Percentiles rank a stretch among this genome's conserved stretches.
Conservation (phyloP, 1,284 basidiomycete genomes). For the Irpex sp. region DNA sequence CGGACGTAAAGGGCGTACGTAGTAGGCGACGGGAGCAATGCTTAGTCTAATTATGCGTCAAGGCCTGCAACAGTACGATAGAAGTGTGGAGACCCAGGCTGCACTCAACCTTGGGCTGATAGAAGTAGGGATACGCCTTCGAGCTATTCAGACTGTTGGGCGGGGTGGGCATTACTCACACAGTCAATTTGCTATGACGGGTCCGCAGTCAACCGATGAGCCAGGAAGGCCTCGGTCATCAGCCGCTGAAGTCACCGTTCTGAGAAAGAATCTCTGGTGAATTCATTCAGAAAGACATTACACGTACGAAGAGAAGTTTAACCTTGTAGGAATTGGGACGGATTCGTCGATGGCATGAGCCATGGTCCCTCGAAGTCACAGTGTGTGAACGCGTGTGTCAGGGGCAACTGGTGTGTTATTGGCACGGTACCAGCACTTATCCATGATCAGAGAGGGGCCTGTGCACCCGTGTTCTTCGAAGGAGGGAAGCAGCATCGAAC, state of each 20-base stretch:
- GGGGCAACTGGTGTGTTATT: background rate
- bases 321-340: background rate
- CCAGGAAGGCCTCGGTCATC: background rate
- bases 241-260: slow-evolving; percentile 1
- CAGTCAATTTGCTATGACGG: background rate
- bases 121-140: background rate
- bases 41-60: too few relatives aligned
- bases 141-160: background rate
- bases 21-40: too few relatives aligned
- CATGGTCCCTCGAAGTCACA: background rate
- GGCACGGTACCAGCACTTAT: background rate
- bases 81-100: too few relatives aligned
- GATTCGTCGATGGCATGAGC: background rate
- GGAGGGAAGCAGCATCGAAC: background rate
- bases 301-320: background rate
- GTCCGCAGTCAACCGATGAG: background rate
- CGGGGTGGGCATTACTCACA: background rate
- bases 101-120: background rate
- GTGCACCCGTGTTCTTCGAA: background rate
- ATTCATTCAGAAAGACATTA: background rate
- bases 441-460: background rate
- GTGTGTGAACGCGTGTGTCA: background rate
- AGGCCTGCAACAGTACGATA: too few relatives aligned
- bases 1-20: background rate
- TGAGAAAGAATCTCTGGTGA: background rate